Base-by-base conservation (phyloP, 164 flowering plant species). In the Santalum album region DNA sequence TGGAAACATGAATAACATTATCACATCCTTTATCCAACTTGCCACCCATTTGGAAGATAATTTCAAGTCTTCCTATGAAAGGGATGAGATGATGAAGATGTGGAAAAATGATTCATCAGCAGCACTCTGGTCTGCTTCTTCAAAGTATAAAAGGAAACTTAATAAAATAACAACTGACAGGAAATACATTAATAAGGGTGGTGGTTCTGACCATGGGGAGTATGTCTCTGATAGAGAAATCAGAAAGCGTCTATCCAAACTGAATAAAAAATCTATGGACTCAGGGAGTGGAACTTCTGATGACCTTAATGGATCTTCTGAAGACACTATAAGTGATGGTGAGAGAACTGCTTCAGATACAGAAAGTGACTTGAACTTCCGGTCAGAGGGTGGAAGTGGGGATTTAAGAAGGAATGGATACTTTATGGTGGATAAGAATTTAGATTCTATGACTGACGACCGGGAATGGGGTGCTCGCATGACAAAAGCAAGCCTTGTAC, bases 391-490 rank as follows among this genome's bases (percentile, higher is more conserved):
- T 64, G 73, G 66, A 45, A n/a, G 51, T 53, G 63, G 65, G 47
- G 83, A 73, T 51, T 65, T 75, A 38, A 75, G 72, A 61, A 70
- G 59, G 40, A 79, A 75, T 53, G 69, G 69, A 35, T 66, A 66
- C 49, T 62, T 69, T 27, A 51, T 51, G 15, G 66, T 43, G 36
- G 85, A 87, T 53, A 94, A 82, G 44, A 57, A 77, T 53, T 65
- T 80, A n/a, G 87, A 83, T 58, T 68, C 79, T 44, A 60, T 65
- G 38, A 60, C 75, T 42, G 96, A 87, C 47, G 99, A 87, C 11
- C 97, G 99, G 25, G 99, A 94, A 66, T 94, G 99, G 99, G 99
- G 99, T 71, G 97, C 97, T 60, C 99, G 99, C 22, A 94, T 94
- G 99, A 94, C 99, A 23, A 90, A 94, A 73, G 87, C 86, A 32